A percentile compares a stretch with the other conserved stretches of the same genome.
phyloP scores from a whole-genome alignment of 2,329 filamentous ascomycete species.

The Aspergillus melleus region DNA sequence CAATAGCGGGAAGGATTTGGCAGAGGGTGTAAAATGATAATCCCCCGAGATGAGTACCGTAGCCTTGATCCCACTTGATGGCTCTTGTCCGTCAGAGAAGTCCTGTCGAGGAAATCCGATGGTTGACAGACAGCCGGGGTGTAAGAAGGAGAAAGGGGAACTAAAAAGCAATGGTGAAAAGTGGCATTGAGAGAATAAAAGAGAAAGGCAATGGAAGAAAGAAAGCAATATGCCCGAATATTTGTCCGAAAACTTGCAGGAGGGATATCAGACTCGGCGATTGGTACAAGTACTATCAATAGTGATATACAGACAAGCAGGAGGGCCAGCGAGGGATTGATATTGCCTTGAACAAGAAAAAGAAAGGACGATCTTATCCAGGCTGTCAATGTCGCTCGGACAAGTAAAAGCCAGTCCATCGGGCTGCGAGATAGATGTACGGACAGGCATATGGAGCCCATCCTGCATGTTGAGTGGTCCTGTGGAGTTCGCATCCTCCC shows the following conservation, averaged over 20 bases:
- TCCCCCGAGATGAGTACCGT: not conserved
- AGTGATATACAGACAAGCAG: constrained; percentile 18
- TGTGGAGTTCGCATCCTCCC: constrained; percentile 13
- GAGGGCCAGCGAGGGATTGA: constrained; percentile 18
- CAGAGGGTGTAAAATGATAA: not conserved
- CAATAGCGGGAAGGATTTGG: not conserved
- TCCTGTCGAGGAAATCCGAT: not conserved
- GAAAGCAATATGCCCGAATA: constrained; percentile 17
- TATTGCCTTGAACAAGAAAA: constrained; percentile 17
- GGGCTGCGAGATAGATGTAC: constrained; percentile 9
- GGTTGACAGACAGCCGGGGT: not conserved
- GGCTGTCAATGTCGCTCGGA: constrained; percentile 3
- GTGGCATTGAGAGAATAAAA: constrained; percentile 14
- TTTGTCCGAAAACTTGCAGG: constrained; percentile 23
- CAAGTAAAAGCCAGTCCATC: constrained; percentile 6
- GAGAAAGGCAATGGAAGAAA: constrained; percentile 5
- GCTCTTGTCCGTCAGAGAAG: constrained; percentile 2
- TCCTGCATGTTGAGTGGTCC: constrained; percentile 11
- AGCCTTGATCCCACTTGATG: constrained; percentile 8
- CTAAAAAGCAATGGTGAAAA: constrained; percentile 5
- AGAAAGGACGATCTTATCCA: constrained; percentile 18
- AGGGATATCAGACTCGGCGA: constrained; percentile 11
- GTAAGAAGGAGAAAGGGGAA: constrained; percentile 1
- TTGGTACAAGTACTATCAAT: constrained; percentile 16
- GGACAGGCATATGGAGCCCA: constrained; percentile 10